These are phyloP conservation scores for Leonotis leonurus DNA, from an alignment of 257 asterid species.

Conservation along the genomic window DNA sequence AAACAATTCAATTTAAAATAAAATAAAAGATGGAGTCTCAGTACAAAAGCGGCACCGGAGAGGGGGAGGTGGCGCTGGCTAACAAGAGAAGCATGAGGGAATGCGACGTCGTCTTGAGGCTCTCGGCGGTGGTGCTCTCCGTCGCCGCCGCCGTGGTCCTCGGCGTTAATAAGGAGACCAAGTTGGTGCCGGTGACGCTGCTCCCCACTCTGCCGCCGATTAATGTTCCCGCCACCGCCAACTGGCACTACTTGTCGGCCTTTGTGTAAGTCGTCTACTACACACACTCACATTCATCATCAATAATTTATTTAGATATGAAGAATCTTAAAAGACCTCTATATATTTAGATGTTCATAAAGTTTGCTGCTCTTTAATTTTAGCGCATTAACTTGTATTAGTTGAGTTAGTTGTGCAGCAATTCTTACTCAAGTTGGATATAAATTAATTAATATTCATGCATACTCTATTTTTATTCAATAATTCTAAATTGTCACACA, in stretches of 20 bases:
- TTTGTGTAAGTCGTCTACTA: slow-evolving; percentile 35
- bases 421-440: not conserved
- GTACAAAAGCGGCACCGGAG: slow-evolving; percentile 14
- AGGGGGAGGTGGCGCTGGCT: slow-evolving; percentile 27
- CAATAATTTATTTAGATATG: not conserved
- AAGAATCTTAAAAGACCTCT: too few relatives aligned
- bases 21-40: too few relatives aligned
- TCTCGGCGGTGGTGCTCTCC: slow-evolving; percentile 35
- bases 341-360: too few relatives aligned
- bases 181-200: slow-evolving; percentile 28
- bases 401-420: not conserved
- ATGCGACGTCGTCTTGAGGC: slow-evolving; percentile 41
- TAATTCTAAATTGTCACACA: too few relatives aligned
- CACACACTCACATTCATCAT: not conserved
- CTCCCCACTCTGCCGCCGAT: slow-evolving; percentile 50
- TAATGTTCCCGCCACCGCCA: slow-evolving; percentile 43
- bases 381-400: too few relatives aligned
- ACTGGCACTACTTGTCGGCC: slow-evolving; percentile 57
- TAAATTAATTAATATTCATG: not conserved
- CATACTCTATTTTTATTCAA: not conserved
- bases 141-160: slow-evolving; percentile 51
- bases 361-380: too few relatives aligned
- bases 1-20: too few relatives aligned
- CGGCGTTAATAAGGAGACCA: slow-evolving; percentile 44
- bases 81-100: slow-evolving; percentile 35